Evolutionary conservation across 2,329 filamentous ascomycete genomes (phyloP), one percentile per base, ranked within the genome.

Genomic region (Alternaria consortialis): DNA sequence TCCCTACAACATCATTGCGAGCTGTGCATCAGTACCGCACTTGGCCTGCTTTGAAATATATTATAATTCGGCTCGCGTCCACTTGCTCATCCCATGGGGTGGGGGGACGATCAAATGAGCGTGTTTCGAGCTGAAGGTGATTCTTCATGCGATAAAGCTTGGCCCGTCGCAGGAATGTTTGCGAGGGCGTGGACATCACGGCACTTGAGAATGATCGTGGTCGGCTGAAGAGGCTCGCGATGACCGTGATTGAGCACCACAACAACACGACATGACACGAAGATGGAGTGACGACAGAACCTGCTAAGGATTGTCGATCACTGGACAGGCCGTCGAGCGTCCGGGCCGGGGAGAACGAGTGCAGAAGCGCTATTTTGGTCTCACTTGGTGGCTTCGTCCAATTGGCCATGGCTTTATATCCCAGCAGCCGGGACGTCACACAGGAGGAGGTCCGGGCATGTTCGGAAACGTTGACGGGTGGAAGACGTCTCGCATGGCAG

Each of bases 81-180:
- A 57, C 61, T 51, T 55, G 48, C 61, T 47, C 50, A 57, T 51
- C 43, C 50, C 56, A 23, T 53, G 48, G 39, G 52, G 65, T 66
- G 63, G 68, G 60, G 58, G 66, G 65, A 63, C 39, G 48, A 44
- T 63, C 56, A 54, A 63, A 58, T 67, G 68, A 68, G 62, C 58
- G 63, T 69, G 72, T 69, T 72, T 71, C 63, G 66, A 68, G 55
- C 50, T 65, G 58, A 60, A 68, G 54, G 62, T 58, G 65, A 65
- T 58, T 17, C 37, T 69, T 68, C 57, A 77, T 77, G 73, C 72
- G 53, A 47, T 37, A 11, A 57, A 50, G 56, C 66, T 69, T 72
- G 65, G 69, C 65, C 50, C 60, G 69, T 70, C 62, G 55, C 67
- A 71, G 62, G 48, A 50, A 60, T 65, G 68, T 73, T 74, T 74